phyloP scores from a whole-genome alignment of 2,329 filamentous ascomycete species.

The Botrytis medusae region DNA sequence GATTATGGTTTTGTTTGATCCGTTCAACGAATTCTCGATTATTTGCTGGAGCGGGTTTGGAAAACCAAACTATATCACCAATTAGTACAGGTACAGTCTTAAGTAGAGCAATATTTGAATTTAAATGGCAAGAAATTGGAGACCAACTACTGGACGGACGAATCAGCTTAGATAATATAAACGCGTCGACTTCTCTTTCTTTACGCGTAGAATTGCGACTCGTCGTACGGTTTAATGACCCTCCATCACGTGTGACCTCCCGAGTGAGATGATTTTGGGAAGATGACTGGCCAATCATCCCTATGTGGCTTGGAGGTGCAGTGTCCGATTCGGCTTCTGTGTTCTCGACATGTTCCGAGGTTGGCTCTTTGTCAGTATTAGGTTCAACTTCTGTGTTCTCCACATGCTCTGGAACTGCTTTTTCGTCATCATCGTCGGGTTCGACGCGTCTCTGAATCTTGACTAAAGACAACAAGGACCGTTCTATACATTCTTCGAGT shows the following conservation, averaged over 20 bases:
- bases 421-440: conserved; percentile 40
- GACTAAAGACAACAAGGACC: conserved; percentile 85
- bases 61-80: conserved; percentile 72
- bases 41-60: conserved; percentile 59
- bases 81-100: conserved; percentile 40
- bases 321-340: conserved; percentile 29
- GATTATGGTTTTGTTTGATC: conserved; percentile 71
- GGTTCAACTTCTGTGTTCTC: conserved; percentile 28
- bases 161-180: conserved; percentile 94
- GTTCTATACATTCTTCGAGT: conserved; percentile 87
- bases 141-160: conserved; percentile 77
- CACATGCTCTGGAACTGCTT: conserved; percentile 30
- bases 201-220: conserved; percentile 37
- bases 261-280: conserved; percentile 3
- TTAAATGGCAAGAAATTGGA: conserved; percentile 31
- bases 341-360: conserved; percentile 32
- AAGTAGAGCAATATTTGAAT: conserved; percentile 25
- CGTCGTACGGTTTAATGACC: conserved; percentile 42
- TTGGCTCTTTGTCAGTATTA: conserved; percentile 27
- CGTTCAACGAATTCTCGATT: conserved; percentile 86
- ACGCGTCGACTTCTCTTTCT: conserved; percentile 53
- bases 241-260: conserved; percentile 16
- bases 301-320: conserved; percentile 27
- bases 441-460: conserved; percentile 79
- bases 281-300: background rate